Conservation (phyloP, 257 asterid genomes). For the Nyctanthes arbortristis region DNA sequence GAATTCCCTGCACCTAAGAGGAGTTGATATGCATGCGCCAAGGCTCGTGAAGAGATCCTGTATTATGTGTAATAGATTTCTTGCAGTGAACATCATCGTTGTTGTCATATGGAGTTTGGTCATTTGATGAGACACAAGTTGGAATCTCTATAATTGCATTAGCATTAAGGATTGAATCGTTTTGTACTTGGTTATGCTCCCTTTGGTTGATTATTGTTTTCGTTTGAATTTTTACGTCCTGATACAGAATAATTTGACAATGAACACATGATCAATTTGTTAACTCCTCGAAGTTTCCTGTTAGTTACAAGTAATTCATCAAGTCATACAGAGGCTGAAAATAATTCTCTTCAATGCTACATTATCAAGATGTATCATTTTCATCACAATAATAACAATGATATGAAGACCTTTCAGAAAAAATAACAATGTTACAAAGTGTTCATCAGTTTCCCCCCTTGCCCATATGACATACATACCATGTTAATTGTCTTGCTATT, state of each 20-base stretch:
- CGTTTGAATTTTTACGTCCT: neutral
- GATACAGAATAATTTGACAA: neutral
- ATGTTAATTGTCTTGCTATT: constrained; percentile 7
- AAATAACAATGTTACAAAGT: neutral
- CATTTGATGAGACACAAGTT: constrained; percentile 4
- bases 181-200: constrained; percentile 1
- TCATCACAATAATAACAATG: no score
- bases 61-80: constrained; percentile 24
- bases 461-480: neutral
- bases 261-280: neutral
- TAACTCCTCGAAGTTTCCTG: neutral
- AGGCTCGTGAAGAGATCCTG: neutral
- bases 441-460: neutral
- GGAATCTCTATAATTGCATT: constrained; percentile 13
- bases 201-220: neutral
- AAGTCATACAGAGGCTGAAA: neutral
- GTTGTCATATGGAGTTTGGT: neutral
- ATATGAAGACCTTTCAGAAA: no score
- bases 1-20: constrained; percentile 47
- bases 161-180: neutral
- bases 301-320: neutral
- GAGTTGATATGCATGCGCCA: constrained; percentile 15
- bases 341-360: neutral
- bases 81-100: constrained; percentile 8
- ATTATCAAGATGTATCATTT: neutral